Percentiles rank a stretch among this genome's conserved stretches.
Conservation (phyloP, 352 stramenopile species). For the Globisporangium recalcitrans region DNA sequence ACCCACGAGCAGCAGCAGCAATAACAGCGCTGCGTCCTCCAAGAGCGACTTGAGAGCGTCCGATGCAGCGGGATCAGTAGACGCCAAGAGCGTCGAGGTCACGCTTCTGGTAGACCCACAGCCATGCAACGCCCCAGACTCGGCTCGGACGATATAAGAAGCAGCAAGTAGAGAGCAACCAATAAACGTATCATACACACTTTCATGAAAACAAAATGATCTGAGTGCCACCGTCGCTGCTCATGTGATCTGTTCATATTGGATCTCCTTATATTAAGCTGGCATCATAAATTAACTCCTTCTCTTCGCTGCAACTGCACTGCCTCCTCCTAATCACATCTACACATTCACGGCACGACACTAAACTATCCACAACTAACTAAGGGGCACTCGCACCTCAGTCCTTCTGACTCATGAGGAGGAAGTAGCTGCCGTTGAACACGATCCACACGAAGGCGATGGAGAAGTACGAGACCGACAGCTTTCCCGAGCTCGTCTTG, state of each 20-base stretch:
- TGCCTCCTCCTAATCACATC: background rate
- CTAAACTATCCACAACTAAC: background rate
- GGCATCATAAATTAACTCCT: slow-evolving; percentile 13
- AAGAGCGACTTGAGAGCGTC: background rate
- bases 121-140: background rate
- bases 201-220: background rate
- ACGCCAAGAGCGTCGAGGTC: background rate
- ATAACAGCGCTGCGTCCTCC: background rate
- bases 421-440: slow-evolving; percentile 24
- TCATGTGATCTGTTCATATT: background rate
- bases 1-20: background rate
- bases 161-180: background rate
- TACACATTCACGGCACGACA: background rate
- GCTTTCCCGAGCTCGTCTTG: slow-evolving; percentile 2
- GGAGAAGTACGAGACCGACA: slow-evolving; percentile 18
- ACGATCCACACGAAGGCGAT: slow-evolving; percentile 21
- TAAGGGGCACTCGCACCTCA: background rate
- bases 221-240: background rate
- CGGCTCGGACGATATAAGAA: slow-evolving; percentile 3
- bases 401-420: slow-evolving; percentile 18
- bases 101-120: background rate
- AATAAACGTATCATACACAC: background rate
- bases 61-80: background rate
- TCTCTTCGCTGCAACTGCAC: background rate
- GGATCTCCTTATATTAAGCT: background rate